Percentiles rank a stretch among this genome's conserved stretches.
These are phyloP conservation scores for Orbilia quercus DNA, from an alignment of 2,329 filamentous ascomycete species.

Conservation along the genomic window DNA sequence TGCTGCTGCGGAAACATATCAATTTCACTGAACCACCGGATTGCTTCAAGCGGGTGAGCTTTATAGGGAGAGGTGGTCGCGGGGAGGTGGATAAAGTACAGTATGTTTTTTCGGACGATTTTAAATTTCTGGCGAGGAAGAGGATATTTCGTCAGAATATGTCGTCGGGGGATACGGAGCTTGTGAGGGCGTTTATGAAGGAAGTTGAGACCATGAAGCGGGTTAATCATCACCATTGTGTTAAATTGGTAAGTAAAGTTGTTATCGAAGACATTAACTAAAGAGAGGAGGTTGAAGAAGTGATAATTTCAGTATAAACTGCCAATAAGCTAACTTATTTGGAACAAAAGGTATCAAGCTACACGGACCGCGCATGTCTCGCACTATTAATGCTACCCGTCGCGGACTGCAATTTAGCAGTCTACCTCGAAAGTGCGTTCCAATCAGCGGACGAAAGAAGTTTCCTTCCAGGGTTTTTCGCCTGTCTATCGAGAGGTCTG, in stretches of 20 bases:
- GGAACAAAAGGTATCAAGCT: slow-evolving; percentile 54
- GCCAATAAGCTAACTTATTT: too few species aligned
- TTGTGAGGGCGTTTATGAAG: slow-evolving; percentile 46
- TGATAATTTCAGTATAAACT: too few species aligned
- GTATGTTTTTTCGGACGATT: slow-evolving; percentile 47
- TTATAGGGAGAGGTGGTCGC: slow-evolving; percentile 57
- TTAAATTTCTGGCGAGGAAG: slow-evolving; percentile 48
- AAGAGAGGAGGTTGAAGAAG: too few species aligned
- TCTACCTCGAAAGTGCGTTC: slow-evolving; percentile 25
- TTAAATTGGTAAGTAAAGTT: slow-evolving; percentile 55
- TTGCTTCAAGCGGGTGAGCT: slow-evolving; percentile 57
- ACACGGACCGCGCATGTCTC: slow-evolving; percentile 58
- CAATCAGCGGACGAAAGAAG: slow-evolving; percentile 11
- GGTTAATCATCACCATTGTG: slow-evolving; percentile 57
- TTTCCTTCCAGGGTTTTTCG: slow-evolving; percentile 59
- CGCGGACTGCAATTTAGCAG: slow-evolving; percentile 58
- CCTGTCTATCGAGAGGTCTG: slow-evolving; percentile 57
- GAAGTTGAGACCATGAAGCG: slow-evolving; percentile 58
- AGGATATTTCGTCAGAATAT: slow-evolving; percentile 40
- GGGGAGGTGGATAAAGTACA: slow-evolving; percentile 60
- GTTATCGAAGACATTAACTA: not conserved
- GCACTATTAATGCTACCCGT: slow-evolving; percentile 59
- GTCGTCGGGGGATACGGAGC: slow-evolving; percentile 28
- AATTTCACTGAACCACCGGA: slow-evolving; percentile 58
- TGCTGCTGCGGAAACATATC: slow-evolving; percentile 58